Percentiles rank a stretch among this genome's conserved stretches.
Evolutionary conservation across 2,329 filamentous ascomycete species (phyloP).

Genomic region (Tolypocladium tropicale): DNA sequence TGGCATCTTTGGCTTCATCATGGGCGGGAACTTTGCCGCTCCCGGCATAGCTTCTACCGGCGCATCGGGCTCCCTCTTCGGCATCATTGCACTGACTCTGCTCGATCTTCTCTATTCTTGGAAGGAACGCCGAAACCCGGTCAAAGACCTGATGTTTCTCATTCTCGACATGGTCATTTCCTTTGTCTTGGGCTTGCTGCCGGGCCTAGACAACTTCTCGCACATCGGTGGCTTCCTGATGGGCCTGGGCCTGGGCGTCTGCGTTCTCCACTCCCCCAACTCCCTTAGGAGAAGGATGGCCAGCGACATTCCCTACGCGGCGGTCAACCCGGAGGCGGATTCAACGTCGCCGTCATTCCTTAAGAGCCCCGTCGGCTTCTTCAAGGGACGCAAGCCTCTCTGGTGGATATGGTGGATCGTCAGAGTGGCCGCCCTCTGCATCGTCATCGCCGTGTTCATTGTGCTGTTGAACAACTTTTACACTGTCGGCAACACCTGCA

Average conservation of each 20-base stretch:
- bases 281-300: constrained; percentile 65
- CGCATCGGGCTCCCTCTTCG: constrained; percentile 84
- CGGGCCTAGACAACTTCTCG: constrained; percentile 91
- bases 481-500: constrained; percentile 61
- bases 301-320: constrained; percentile 59
- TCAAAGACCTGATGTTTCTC: constrained; percentile 81
- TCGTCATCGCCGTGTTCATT: constrained; percentile 78
- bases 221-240: constrained; percentile 95
- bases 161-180: constrained; percentile 77
- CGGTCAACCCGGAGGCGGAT: constrained; percentile 43
- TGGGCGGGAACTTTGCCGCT: constrained; percentile 88
- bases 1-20: constrained; percentile 91
- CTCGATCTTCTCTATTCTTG: constrained; percentile 92
- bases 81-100: constrained; percentile 77
- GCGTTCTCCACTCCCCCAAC: constrained; percentile 79
- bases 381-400: constrained; percentile 80
- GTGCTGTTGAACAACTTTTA: constrained; percentile 89
- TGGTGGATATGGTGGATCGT: constrained; percentile 99
- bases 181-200: constrained; percentile 84
- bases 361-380: constrained; percentile 64
- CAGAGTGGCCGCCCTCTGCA: constrained; percentile 64
- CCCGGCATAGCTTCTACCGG: constrained; percentile 75
- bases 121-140: constrained; percentile 65
- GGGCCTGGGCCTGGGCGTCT: constrained; percentile 79
- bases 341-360: constrained; percentile 43